Base-by-base conservation (phyloP, 805 yeast genomes). In the Lachancea kluyveri region DNA sequence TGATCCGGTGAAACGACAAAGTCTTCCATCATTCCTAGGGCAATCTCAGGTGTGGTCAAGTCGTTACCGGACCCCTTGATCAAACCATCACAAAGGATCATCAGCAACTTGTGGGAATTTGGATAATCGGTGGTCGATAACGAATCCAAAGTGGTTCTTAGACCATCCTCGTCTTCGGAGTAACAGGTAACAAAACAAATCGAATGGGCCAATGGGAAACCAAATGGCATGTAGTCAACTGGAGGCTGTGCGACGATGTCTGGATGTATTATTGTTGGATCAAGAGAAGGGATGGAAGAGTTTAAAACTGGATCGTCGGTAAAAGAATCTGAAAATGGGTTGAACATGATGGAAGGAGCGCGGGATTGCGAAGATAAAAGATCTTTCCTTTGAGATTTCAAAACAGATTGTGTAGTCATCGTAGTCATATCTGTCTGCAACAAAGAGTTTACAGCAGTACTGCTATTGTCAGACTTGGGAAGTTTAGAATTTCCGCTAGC, bases 51-150 rank as follows among this genome's bases (percentile, higher is more conserved):
- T 0, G 98, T 92, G 2, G 87, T 68, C 52, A 59, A 53, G 34
- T 78, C 88, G 59, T 90, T 90, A 28, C 96, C 97, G 13, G 95
- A 78, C 43, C 98, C 98, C 50, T 90, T 88, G 46, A 92, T 79
- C 21, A 90, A 45, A 45, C 98, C 98, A 63, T 92, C 98, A 67
- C 97, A 90, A 9, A 90, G 71, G 24, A 88, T 76, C 32, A 87
- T 62, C 24, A 92, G 67, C 40, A 92, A 64, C 56, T 90, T 92
- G 59, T 92, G 97, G 3, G 96, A 84, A 56, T 87, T 88, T 35
- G 97, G 96, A 57, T 82, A 92, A 42, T 86, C 95, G 1, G 96
- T 86, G 1, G 95, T 85, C n/a, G 95, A 84, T 31, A 92, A 55
- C 2, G 97, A 90, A 57, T 92, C 97, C 42, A 90, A 58, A 0